Conservation (phyloP, 345 rosid species). For the Lumnitzera racemosa region DNA sequence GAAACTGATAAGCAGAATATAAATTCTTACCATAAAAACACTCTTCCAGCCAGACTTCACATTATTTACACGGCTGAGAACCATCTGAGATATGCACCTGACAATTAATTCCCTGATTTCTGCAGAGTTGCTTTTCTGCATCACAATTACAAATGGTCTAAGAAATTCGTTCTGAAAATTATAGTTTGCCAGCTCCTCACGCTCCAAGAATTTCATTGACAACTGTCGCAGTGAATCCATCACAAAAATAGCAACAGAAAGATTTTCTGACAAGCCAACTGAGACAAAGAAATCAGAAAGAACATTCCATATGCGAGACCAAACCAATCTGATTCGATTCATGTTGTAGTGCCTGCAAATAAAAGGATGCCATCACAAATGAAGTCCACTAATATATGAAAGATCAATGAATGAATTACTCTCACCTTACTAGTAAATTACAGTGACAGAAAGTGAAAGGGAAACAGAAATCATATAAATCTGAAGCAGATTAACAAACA, state of each 20-base stretch:
- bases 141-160: constrained; percentile 87
- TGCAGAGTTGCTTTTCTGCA: constrained; percentile 83
- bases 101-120: constrained; percentile 87
- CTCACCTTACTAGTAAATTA: not conserved
- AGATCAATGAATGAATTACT: not conserved
- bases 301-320: constrained; percentile 95
- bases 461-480: not conserved
- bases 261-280: constrained; percentile 93
- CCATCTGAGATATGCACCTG: constrained; percentile 97
- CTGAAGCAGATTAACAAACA: too few species aligned
- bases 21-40: constrained; percentile 69
- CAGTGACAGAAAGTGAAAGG: not conserved
- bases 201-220: constrained; percentile 94
- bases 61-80: constrained; percentile 78
- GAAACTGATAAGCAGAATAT: constrained; percentile 4
- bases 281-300: constrained; percentile 92
- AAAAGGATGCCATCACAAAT: constrained; percentile 3
- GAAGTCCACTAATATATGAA: too few species aligned
- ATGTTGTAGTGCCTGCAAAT: constrained; percentile 89
- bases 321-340: constrained; percentile 95
- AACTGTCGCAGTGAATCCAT: constrained; percentile 97
- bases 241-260: constrained; percentile 92
- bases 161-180: constrained; percentile 95
- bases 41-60: constrained; percentile 99
- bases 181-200: constrained; percentile 94